phyloP scores from a whole-genome alignment of 306 rosid species.

The Sindora glabra region DNA sequence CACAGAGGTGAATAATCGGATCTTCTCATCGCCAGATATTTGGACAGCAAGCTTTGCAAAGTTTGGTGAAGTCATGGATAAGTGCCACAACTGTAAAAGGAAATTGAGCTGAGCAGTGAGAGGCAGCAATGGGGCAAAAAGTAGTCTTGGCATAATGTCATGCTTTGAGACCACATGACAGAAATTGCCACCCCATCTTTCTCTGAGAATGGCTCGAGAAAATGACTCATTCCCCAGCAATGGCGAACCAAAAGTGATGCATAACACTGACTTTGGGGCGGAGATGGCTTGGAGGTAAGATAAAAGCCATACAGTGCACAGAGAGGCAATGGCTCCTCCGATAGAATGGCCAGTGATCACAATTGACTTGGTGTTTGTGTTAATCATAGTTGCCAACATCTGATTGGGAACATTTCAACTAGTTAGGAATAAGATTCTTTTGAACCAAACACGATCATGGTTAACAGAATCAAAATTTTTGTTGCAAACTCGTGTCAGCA shows the following conservation, averaged over 20 bases:
- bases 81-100: slow-evolving; percentile 56
- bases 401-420: slow-evolving; percentile 25
- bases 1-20: slow-evolving; percentile 29
- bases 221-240: slow-evolving; percentile 64
- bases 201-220: slow-evolving; percentile 49
- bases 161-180: slow-evolving; percentile 67
- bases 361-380: slow-evolving; percentile 53
- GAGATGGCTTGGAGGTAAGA: slow-evolving; percentile 39
- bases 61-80: slow-evolving; percentile 43
- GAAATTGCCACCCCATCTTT: slow-evolving; percentile 76
- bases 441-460: no score
- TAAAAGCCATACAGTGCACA: slow-evolving; percentile 69
- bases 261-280: slow-evolving; percentile 35
- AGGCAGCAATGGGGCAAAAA: slow-evolving; percentile 50
- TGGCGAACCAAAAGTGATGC: slow-evolving; percentile 82
- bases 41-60: slow-evolving; percentile 28
- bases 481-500: no score
- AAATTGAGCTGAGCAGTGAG: slow-evolving; percentile 37
- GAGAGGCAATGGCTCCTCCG: slow-evolving; percentile 80
- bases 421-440: neutral
- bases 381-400: slow-evolving; percentile 36
- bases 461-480: no score
- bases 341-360: slow-evolving; percentile 85
- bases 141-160: slow-evolving; percentile 82
- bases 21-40: slow-evolving; percentile 35